Conservation (phyloP, 176 grass and related monocot genomes). For the Miscanthus lutarioriparius region DNA sequence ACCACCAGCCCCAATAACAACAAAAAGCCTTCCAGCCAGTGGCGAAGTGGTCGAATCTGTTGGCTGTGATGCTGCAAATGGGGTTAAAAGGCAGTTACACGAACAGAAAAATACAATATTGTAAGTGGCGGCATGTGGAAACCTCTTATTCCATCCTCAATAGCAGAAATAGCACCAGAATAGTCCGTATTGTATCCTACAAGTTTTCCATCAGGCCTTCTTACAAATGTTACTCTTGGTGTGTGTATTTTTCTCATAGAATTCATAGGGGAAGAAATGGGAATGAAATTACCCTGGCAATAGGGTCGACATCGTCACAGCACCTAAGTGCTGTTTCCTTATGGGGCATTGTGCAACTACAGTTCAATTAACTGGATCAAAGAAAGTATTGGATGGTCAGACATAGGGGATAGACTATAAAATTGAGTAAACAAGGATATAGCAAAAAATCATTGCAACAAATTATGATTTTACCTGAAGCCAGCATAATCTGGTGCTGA, state of each 20-base stretch:
- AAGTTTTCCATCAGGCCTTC: constrained; percentile 74
- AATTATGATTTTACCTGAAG: constrained; percentile 66
- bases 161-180: constrained; percentile 92
- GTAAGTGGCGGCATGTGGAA: constrained; percentile 35
- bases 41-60: constrained; percentile 55
- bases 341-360: constrained; percentile 89
- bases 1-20: constrained; percentile 94
- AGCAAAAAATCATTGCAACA: not conserved
- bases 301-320: constrained; percentile 91
- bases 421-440: not conserved
- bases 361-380: constrained; percentile 35
- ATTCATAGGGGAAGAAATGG: not conserved
- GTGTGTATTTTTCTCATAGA: not conserved
- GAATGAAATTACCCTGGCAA: constrained; percentile 64
- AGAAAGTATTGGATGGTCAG: constrained; percentile 28
- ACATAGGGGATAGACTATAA: not conserved
- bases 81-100: constrained; percentile 5
- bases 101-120: constrained; percentile 7
- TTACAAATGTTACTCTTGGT: constrained; percentile 26
- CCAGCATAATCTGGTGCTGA: constrained; percentile 87
- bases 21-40: constrained; percentile 66
- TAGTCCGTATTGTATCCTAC: constrained; percentile 95
- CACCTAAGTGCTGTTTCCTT: constrained; percentile 84
- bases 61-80: constrained; percentile 53
- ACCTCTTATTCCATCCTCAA: constrained; percentile 99